A percentile compares a stretch with the other conserved stretches of the same genome.
Evolutionary conservation across 371 early-diverging fungal species (phyloP).

Genomic region (Synchytrium microbalum): DNA sequence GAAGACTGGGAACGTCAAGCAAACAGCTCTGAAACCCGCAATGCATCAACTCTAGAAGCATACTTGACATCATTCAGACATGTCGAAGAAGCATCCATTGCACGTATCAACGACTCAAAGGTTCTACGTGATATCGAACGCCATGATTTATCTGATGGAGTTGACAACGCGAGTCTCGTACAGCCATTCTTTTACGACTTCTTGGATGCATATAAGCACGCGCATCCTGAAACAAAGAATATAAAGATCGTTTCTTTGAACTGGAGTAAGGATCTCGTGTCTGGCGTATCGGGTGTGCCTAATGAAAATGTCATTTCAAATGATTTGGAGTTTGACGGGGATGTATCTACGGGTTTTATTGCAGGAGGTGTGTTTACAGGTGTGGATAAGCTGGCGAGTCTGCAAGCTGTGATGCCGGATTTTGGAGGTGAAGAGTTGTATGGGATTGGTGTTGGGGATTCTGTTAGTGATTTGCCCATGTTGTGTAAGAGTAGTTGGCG

Average conservation of each 20-base stretch:
- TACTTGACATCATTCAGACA: background rate
- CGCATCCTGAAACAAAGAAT: background rate
- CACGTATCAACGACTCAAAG: background rate
- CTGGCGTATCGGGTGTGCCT: background rate
- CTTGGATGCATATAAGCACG: background rate
- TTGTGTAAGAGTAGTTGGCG: background rate
- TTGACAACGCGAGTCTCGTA: background rate
- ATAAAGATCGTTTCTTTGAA: background rate
- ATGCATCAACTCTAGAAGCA: background rate
- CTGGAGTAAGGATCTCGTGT: background rate
- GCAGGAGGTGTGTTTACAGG: background rate
- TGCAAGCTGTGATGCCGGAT: background rate
- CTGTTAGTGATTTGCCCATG: background rate
- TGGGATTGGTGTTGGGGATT: background rate
- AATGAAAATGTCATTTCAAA: background rate
- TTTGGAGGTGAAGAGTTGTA: background rate
- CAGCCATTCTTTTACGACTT: background rate
- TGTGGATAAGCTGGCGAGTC: background rate
- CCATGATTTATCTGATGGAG: background rate
- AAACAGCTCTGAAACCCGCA: too few species aligned
- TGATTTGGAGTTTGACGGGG: constrained; percentile 3
- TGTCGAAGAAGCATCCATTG: background rate
- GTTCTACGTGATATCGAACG: background rate
- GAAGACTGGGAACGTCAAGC: too few species aligned
- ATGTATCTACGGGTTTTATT: background rate